These are phyloP conservation scores for Penicillium concentricum DNA, from an alignment of 2,329 filamentous ascomycete species.

Conservation along the genomic window DNA sequence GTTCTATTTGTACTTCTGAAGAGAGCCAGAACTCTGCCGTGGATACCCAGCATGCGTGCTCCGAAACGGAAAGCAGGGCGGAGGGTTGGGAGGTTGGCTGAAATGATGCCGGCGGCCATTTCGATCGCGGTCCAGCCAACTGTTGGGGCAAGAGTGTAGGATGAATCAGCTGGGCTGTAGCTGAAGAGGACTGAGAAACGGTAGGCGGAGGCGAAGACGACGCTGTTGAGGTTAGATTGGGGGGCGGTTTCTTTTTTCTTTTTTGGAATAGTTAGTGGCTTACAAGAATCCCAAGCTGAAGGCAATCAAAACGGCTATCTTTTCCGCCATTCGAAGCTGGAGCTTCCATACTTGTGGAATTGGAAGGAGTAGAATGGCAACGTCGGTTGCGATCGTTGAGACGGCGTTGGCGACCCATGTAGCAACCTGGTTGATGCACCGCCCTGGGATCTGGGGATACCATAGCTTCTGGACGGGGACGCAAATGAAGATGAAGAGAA, in stretches of 20 bases:
- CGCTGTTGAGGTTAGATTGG: background rate
- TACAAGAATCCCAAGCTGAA: background rate
- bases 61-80: slow-evolving; percentile 24
- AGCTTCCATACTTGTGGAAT: slow-evolving; percentile 31
- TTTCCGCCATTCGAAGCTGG: slow-evolving; percentile 21
- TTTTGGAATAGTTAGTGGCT: background rate
- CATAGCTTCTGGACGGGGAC: slow-evolving; percentile 31
- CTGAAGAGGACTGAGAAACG: background rate
- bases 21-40: background rate
- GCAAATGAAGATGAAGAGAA: slow-evolving; percentile 31
- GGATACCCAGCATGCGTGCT: slow-evolving; percentile 9
- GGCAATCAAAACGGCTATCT: background rate
- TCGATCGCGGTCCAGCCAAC: slow-evolving; percentile 32
- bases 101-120: slow-evolving; percentile 30
- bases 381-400: slow-evolving; percentile 26
- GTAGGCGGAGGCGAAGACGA: background rate
- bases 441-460: slow-evolving; percentile 26
- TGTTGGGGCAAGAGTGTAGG: slow-evolving; percentile 30
- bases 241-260: background rate
- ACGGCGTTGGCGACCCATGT: background rate
- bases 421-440: slow-evolving; percentile 17
- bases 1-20: background rate
- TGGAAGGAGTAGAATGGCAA: slow-evolving; percentile 27
- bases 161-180: slow-evolving; percentile 10
- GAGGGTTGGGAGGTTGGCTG: slow-evolving; percentile 29